Evolutionary conservation across 2,329 filamentous ascomycete species (phyloP).

Genomic region (Sordariomycetes sp.): DNA sequence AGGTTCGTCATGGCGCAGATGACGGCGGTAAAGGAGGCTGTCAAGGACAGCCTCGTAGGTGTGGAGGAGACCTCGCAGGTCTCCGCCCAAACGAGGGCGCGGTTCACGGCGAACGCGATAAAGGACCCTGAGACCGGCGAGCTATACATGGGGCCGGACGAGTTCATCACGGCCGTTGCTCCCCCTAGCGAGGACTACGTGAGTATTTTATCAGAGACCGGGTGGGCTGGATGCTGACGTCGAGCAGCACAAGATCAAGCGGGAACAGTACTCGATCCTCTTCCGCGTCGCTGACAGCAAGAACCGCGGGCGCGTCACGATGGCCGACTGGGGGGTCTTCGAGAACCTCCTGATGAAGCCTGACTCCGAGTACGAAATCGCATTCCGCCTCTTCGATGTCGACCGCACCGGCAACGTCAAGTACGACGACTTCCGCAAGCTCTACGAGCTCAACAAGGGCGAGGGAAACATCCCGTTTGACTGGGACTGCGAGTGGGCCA

Average conservation of each 20-base stretch:
- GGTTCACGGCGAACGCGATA: conserved; percentile 67
- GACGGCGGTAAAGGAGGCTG: conserved; percentile 52
- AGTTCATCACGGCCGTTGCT: conserved; percentile 86
- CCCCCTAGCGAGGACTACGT: conserved; percentile 86
- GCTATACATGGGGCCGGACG: conserved; percentile 68
- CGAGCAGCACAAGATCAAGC: conserved; percentile 87
- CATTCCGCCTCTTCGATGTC: conserved; percentile 91
- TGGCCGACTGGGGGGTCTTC: conserved; percentile 87
- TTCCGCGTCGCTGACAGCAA: conserved; percentile 84
- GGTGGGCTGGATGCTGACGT: background rate
- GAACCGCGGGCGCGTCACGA: conserved; percentile 60
- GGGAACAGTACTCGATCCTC: conserved; percentile 89
- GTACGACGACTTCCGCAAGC: conserved; percentile 76
- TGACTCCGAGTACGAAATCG: conserved; percentile 97
- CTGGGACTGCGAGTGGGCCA: conserved; percentile 95
- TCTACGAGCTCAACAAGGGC: conserved; percentile 87
- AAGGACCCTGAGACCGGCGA: conserved; percentile 71
- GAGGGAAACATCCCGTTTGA: conserved; percentile 81
- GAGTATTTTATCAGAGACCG: conserved; percentile 29
- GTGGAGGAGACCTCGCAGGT: conserved; percentile 44
- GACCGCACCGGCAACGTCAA: conserved; percentile 77
- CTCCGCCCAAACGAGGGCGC: conserved; percentile 64
- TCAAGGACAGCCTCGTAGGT: conserved; percentile 76
- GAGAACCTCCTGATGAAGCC: conserved; percentile 90
- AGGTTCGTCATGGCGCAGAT: conserved; percentile 26